Evolutionary conservation across 2,329 filamentous ascomycete species (phyloP).

Genomic region (Pestalotiopsis sp.): DNA sequence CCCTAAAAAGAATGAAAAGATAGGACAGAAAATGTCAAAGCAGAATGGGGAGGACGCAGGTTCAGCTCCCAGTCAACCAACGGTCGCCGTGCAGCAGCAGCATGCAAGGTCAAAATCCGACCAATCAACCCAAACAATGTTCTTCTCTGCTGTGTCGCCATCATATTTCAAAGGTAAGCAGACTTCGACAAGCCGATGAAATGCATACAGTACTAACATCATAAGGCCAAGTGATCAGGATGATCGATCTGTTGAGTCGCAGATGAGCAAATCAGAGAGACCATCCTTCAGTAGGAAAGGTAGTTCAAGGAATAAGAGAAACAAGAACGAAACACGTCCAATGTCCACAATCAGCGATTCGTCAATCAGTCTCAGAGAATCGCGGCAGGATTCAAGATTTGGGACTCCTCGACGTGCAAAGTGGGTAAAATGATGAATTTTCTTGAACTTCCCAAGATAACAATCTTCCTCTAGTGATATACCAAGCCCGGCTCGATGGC

Average conservation of each 20-base stretch:
- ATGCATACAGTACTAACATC: not conserved
- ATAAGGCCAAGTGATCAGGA: not conserved
- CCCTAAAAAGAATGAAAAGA: not conserved
- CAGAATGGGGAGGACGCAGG: not conserved
- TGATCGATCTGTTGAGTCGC: not conserved
- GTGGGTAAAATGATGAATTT: not conserved
- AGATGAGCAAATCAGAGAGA: not conserved
- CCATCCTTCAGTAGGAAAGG: not conserved
- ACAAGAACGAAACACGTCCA: not conserved
- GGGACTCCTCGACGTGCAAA: not conserved
- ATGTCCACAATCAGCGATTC: not conserved
- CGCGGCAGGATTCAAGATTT: not conserved
- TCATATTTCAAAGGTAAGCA: not conserved
- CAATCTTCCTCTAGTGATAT: not conserved
- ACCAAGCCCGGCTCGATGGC: not conserved
- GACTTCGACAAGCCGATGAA: not conserved
- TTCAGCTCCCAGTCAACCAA: not conserved
- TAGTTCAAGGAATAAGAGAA: not conserved
- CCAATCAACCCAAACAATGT: no score
- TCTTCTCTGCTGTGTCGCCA: not conserved
- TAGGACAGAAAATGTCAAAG: not conserved
- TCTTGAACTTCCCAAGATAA: not conserved
- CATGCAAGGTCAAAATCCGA: not conserved
- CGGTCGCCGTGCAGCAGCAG: not conserved
- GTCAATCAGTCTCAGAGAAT: not conserved